Percentiles rank a stretch among this genome's conserved stretches.
Evolutionary conservation across 345 rosid species (phyloP).

Genomic region (Eucalyptus albens): DNA sequence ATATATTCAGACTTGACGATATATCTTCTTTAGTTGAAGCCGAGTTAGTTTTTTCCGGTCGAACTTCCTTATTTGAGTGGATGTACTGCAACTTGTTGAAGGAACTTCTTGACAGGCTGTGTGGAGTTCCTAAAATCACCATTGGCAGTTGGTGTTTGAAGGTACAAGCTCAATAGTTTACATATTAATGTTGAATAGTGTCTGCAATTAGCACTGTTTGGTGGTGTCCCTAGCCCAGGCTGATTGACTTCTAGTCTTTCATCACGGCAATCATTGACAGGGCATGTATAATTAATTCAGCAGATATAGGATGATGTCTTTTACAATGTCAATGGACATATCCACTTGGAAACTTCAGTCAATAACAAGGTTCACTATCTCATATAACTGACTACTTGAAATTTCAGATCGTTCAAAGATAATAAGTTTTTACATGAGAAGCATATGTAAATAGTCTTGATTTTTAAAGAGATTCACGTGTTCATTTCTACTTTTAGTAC

Average conservation of each 20-base stretch:
- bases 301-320: not conserved
- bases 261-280: not conserved
- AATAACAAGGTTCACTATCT: not conserved
- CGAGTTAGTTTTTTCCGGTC: not conserved
- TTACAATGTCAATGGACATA: not conserved
- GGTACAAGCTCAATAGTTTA: not conserved
- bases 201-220: too few species aligned
- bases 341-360: not conserved
- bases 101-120: not conserved
- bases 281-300: not conserved
- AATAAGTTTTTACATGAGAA: not conserved
- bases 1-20: not conserved
- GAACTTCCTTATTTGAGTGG: rapidly evolving
- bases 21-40: not conserved
- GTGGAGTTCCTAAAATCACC: not conserved
- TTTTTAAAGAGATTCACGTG: not conserved
- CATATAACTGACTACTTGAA: not conserved
- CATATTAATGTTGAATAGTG: not conserved
- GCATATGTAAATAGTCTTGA: not conserved
- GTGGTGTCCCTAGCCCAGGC: too few species aligned
- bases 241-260: too few species aligned
- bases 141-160: not conserved
- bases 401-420: not conserved
- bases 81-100: not conserved
- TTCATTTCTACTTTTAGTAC: not conserved